These are phyloP conservation scores for Brasenia schreberi DNA, from an alignment of 164 flowering plant genomes.

Conservation along the genomic window DNA sequence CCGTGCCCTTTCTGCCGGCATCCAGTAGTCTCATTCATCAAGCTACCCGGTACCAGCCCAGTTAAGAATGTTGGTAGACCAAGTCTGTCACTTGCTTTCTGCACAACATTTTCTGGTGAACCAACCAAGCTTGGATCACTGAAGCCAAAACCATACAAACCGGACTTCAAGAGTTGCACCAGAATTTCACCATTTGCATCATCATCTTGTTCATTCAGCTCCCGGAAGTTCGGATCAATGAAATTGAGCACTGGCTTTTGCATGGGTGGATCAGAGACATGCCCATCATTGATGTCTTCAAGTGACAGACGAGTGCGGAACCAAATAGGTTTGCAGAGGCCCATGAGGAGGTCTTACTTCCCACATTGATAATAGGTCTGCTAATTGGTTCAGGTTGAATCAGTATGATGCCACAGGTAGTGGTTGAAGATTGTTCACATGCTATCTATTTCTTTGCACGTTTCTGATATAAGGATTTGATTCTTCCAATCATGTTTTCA, in stretches of 20 bases:
- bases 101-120: conserved; percentile 45
- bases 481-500: background rate
- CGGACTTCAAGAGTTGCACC: conserved; percentile 24
- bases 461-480: background rate
- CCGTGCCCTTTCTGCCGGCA: conserved; percentile 90
- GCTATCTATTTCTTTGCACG: background rate
- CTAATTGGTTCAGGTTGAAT: conserved; percentile 48
- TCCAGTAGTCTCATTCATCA: conserved; percentile 66
- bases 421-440: conserved; percentile 16
- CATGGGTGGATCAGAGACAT: conserved; percentile 45
- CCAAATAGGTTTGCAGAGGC: conserved; percentile 34
- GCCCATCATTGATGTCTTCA: conserved; percentile 33
- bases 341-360: conserved; percentile 46
- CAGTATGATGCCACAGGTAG: conserved; percentile 35
- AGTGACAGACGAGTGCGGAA: conserved; percentile 17
- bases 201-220: conserved; percentile 42
- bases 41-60: conserved; percentile 44
- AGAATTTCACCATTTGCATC: conserved; percentile 31
- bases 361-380: conserved; percentile 23
- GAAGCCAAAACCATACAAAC: conserved; percentile 53
- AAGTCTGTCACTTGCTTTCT: conserved; percentile 54
- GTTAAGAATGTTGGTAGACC: conserved; percentile 40
- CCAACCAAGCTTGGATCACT: conserved; percentile 23
- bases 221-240: conserved; percentile 56
- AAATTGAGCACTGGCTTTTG: conserved; percentile 55